phyloP scores from a whole-genome alignment of 2,329 filamentous ascomycete genomes.

The Monilinia polystroma region DNA sequence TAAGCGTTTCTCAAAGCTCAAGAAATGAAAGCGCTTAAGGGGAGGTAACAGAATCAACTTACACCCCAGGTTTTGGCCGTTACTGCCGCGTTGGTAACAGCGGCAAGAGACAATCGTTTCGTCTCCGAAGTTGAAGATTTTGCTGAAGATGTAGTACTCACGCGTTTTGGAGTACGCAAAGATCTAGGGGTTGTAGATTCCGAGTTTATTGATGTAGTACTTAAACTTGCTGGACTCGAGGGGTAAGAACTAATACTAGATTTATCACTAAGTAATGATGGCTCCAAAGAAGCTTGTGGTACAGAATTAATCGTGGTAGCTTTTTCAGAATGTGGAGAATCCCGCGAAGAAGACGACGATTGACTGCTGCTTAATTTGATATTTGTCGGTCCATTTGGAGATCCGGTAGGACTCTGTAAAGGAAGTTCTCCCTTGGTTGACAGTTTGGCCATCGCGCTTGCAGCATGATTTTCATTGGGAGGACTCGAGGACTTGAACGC shows the following conservation, averaged over 20 bases:
- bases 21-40: not conserved
- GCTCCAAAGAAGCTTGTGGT: slow-evolving; percentile 35
- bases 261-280: slow-evolving; percentile 24
- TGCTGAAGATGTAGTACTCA: slow-evolving; percentile 41
- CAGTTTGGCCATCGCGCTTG: slow-evolving; percentile 65
- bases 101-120: slow-evolving; percentile 53
- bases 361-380: slow-evolving; percentile 46
- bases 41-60: not conserved
- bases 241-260: slow-evolving; percentile 32
- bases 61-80: slow-evolving; percentile 58
- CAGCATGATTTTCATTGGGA: slow-evolving; percentile 58
- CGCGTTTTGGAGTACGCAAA: slow-evolving; percentile 42
- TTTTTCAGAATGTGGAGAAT: slow-evolving; percentile 42
- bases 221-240: slow-evolving; percentile 40
- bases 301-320: slow-evolving; percentile 38
- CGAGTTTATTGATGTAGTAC: slow-evolving; percentile 44
- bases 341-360: slow-evolving; percentile 52
- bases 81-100: slow-evolving; percentile 55
- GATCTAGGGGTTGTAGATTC: slow-evolving; percentile 43
- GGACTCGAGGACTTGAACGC: slow-evolving; percentile 55
- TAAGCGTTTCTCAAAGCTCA: not conserved
- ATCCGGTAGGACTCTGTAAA: slow-evolving; percentile 47
- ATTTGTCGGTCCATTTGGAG: slow-evolving; percentile 44
- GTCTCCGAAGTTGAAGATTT: slow-evolving; percentile 36
- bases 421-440: slow-evolving; percentile 62